phyloP scores from a whole-genome alignment of 1,139 yeast species.

The Groenewaldozyma auringiensis region DNA sequence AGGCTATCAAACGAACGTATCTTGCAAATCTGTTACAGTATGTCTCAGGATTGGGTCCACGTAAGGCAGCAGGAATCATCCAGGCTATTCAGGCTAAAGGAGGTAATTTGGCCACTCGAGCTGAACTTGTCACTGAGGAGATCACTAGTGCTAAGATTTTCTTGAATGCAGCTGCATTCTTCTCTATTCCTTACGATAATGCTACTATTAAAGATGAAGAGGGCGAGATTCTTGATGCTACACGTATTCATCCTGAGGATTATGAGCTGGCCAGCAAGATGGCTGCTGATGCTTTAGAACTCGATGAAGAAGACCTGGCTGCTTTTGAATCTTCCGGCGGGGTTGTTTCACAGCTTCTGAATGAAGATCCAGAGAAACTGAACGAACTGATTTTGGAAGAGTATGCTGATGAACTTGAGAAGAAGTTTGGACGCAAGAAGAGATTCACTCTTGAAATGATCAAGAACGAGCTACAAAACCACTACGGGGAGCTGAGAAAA shows the following conservation, averaged over 20 bases:
- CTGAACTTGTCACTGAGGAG: constrained; percentile 72
- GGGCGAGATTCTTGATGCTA: constrained; percentile 81
- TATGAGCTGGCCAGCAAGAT: constrained; percentile 90
- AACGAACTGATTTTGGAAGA: constrained; percentile 86
- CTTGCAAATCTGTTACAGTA: constrained; percentile 65
- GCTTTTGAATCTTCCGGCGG: constrained; percentile 75
- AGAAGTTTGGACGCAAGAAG: constrained; percentile 67
- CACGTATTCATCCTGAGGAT: constrained; percentile 97
- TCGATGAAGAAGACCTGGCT: constrained; percentile 88
- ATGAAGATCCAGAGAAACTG: constrained; percentile 76
- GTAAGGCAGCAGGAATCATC: constrained; percentile 83
- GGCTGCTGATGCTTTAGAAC: constrained; percentile 96
- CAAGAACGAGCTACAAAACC: constrained; percentile 78
- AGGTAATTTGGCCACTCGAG: constrained; percentile 58
- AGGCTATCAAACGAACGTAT: constrained; percentile 71
- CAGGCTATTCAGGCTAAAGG: constrained; percentile 75
- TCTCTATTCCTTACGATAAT: constrained; percentile 66
- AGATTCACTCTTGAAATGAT: constrained; percentile 80
- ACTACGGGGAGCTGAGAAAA: constrained; percentile 77
- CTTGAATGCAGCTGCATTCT: constrained; percentile 86
- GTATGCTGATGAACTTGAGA: constrained; percentile 86
- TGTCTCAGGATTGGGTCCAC: constrained; percentile 88
- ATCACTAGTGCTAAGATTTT: constrained; percentile 74
- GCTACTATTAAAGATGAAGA: constrained; percentile 45
- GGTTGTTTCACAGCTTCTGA: constrained; percentile 70